Evolutionary conservation across 768 basidiomycete species (phyloP).

Genomic region (Chlorophyllum brunneum): DNA sequence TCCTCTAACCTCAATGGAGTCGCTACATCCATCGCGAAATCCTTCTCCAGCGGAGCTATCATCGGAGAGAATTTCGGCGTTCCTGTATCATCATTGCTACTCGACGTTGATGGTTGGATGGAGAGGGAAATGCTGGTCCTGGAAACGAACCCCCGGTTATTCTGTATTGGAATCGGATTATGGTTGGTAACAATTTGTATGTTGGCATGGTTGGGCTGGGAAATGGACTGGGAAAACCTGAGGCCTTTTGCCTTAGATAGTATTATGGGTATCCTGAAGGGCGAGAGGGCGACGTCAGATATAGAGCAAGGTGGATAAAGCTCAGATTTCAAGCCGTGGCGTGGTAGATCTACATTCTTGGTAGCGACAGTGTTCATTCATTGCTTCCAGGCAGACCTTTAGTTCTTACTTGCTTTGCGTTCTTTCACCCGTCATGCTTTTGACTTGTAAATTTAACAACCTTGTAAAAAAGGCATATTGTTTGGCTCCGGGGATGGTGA

Average conservation of each 20-base stretch:
- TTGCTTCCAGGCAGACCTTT: too few relatives aligned
- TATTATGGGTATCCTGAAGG: too few relatives aligned
- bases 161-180: background rate
- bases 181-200: background rate
- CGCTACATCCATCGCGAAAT: background rate
- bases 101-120: background rate
- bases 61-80: background rate
- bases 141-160: background rate
- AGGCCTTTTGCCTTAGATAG: background rate
- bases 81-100: background rate
- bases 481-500: too few relatives aligned
- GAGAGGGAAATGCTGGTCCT: background rate
- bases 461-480: too few relatives aligned
- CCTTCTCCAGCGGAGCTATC: background rate
- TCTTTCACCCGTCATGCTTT: too few relatives aligned
- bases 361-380: too few relatives aligned
- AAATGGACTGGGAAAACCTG: background rate
- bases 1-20: background rate
- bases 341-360: too few relatives aligned
- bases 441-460: too few relatives aligned
- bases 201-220: background rate
- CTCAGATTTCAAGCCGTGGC: too few relatives aligned
- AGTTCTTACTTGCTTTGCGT: too few relatives aligned
- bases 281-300: too few relatives aligned
- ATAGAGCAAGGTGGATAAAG: too few relatives aligned